phyloP scores from a whole-genome alignment of 2,329 filamentous ascomycete genomes.

The Trichoderma atroviride region DNA sequence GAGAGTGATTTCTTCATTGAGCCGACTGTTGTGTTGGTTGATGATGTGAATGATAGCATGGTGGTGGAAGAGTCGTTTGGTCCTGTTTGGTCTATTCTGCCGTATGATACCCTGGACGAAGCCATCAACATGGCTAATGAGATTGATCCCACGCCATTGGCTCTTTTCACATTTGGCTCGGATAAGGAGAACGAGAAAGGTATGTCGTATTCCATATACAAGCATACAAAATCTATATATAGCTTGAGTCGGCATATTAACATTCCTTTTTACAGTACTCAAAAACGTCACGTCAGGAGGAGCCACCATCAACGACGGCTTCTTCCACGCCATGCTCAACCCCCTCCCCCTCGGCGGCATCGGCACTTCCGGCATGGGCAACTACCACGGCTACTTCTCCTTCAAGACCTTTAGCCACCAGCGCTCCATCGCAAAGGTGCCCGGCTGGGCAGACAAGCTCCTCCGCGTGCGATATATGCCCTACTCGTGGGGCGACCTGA shows the following conservation, averaged over 20 bases:
- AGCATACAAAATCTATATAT: not conserved
- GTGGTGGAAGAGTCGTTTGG: conserved; percentile 87
- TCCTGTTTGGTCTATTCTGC: conserved; percentile 82
- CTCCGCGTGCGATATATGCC: conserved; percentile 71
- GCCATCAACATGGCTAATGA: conserved; percentile 81
- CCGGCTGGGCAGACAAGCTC: conserved; percentile 49
- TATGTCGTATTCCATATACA: conserved; percentile 42
- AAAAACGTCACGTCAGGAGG: conserved; percentile 50
- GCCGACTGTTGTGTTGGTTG: conserved; percentile 86
- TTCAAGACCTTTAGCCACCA: conserved; percentile 49
- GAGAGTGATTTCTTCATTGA: conserved; percentile 81
- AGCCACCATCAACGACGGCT: conserved; percentile 54
- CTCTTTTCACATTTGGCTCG: conserved; percentile 82
- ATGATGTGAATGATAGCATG: conserved; percentile 71
- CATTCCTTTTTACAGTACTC: conserved; percentile 38
- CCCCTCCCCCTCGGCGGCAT: conserved; percentile 54
- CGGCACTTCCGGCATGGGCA: conserved; percentile 51
- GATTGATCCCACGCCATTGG: conserved; percentile 81
- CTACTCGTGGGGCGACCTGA: conserved; percentile 53
- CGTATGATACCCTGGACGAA: conserved; percentile 78
- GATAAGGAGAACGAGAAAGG: conserved; percentile 75
- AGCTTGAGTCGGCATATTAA: not conserved
- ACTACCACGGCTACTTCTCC: conserved; percentile 53
- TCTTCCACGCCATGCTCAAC: conserved; percentile 47
- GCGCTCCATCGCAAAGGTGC: conserved; percentile 43